Conservation (phyloP, 768 basidiomycete species). For the Mycena rebaudengoi region DNA sequence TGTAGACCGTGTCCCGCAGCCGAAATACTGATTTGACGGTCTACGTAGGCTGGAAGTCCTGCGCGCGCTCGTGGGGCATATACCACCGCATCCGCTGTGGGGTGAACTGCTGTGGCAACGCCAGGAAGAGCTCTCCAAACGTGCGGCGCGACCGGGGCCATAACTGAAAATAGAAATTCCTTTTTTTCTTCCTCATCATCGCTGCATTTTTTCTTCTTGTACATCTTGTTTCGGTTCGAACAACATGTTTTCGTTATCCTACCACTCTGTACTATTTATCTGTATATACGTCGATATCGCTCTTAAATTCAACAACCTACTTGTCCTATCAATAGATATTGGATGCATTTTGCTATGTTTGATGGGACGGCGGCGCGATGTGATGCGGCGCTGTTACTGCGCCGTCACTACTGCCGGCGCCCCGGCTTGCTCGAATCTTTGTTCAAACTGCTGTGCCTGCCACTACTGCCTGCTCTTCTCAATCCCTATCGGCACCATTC, state of each 20-base stretch:
- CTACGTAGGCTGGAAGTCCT: conserved; percentile 82
- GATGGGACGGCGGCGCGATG: too few species aligned
- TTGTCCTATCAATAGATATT: conserved; percentile 30
- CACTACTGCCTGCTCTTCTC: too few species aligned
- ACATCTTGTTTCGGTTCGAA: conserved; percentile 13
- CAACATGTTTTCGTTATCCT: conserved; percentile 18
- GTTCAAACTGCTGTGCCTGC: too few species aligned
- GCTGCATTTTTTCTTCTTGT: conserved; percentile 14
- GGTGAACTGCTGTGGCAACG: conserved; percentile 90
- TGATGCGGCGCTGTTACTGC: too few species aligned
- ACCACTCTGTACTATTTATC: conserved; percentile 28
- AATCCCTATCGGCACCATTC: too few species aligned
- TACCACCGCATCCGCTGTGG: conserved; percentile 94
- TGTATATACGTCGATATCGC: conserved; percentile 30
- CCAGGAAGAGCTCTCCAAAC: conserved; percentile 61
- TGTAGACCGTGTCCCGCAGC: conserved; percentile 10
- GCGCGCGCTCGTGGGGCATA: conserved; percentile 83
- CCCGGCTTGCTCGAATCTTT: too few species aligned
- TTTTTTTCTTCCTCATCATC: not conserved
- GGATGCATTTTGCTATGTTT: too few species aligned
- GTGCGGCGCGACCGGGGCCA: conserved; percentile 29
- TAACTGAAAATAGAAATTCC: conserved; percentile 15
- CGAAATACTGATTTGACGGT: not conserved
- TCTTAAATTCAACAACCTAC: conserved; percentile 21
- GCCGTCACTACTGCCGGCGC: too few species aligned